A percentile compares a stretch with the other conserved stretches of the same genome.
phyloP scores from a whole-genome alignment of 768 basidiomycete species.

The Trametes cinnabarina region DNA sequence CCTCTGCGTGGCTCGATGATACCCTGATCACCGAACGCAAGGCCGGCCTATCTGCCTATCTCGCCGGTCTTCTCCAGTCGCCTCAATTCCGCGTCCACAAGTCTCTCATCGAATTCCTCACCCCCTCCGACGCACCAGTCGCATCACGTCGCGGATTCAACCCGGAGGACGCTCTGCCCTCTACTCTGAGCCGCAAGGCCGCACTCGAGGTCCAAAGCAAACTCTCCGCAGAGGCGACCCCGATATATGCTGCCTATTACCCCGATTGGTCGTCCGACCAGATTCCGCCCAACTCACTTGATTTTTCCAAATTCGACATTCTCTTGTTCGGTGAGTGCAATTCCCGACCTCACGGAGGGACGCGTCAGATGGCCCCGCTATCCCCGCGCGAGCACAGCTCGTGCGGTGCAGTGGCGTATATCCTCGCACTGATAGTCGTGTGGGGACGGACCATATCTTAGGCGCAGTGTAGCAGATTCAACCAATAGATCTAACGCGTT shows the following conservation, averaged over 20 bases:
- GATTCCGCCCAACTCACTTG: slow-evolving; percentile 54
- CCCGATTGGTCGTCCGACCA: slow-evolving; percentile 48
- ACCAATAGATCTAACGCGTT: slow-evolving; percentile 10
- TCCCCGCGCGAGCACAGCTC: slow-evolving; percentile 10
- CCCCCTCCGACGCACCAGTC: slow-evolving; percentile 22
- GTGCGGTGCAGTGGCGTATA: background rate
- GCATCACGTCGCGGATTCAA: slow-evolving; percentile 34
- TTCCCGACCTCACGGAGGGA: background rate
- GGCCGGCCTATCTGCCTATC: slow-evolving; percentile 43
- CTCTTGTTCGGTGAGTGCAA: slow-evolving; percentile 56
- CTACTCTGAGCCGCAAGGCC: slow-evolving; percentile 42
- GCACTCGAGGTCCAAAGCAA: slow-evolving; percentile 26
- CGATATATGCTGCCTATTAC: slow-evolving; percentile 48
- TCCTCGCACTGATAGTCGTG: too few relatives aligned
- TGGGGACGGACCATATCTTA: too few relatives aligned
- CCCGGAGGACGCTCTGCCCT: slow-evolving; percentile 47
- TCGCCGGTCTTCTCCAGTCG: slow-evolving; percentile 39
- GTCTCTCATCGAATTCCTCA: slow-evolving; percentile 40
- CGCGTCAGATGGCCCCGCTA: background rate
- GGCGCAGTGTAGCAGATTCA: slow-evolving; percentile 4
- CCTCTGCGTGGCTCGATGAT: slow-evolving; percentile 54
- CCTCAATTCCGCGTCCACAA: slow-evolving; percentile 36
- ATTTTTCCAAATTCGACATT: slow-evolving; percentile 66
- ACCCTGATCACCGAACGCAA: slow-evolving; percentile 52
- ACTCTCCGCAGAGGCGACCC: slow-evolving; percentile 27